Conservation (phyloP, 1,284 basidiomycete genomes). For the Apiotrichum akiyoshidainum region DNA sequence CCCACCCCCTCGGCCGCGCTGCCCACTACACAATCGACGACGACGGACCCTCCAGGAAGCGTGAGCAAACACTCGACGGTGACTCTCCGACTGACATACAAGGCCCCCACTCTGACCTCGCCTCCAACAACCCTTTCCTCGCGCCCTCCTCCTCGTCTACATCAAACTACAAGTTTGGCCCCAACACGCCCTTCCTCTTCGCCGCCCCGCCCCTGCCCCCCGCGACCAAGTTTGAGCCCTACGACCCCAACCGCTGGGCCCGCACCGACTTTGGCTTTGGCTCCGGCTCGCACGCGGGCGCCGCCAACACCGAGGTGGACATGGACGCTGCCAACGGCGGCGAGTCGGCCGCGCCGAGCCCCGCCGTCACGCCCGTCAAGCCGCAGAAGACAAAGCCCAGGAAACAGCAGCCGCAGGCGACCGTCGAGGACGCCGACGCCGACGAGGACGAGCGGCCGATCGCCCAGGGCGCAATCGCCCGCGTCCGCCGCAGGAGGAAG, state of each 20-base stretch:
- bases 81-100: not conserved
- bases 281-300: not conserved
- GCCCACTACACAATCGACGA: constrained; percentile 33
- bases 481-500: constrained; percentile 65
- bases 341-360: not conserved
- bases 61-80: constrained; percentile 23
- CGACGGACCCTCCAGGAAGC: constrained; percentile 45
- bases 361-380: not conserved
- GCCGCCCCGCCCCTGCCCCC: constrained; percentile 25
- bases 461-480: constrained; percentile 65
- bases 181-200: constrained; percentile 36
- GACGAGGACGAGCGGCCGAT: constrained; percentile 25
- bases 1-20: constrained; percentile 25
- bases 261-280: constrained; percentile 28
- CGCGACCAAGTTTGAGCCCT: constrained; percentile 22
- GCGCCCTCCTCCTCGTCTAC: constrained; percentile 1
- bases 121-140: constrained; percentile 10
- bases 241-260: constrained; percentile 40
- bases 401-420: constrained; percentile 1
- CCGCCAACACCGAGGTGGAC: constrained; percentile 35
- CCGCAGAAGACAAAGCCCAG: constrained; percentile 7
- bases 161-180: constrained; percentile 24
- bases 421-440: constrained; percentile 12
- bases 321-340: constrained; percentile 8
- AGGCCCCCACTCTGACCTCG: constrained; percentile 43